phyloP scores from a whole-genome alignment of 2,329 filamentous ascomycete species.

The Colletotrichum graminicola region DNA sequence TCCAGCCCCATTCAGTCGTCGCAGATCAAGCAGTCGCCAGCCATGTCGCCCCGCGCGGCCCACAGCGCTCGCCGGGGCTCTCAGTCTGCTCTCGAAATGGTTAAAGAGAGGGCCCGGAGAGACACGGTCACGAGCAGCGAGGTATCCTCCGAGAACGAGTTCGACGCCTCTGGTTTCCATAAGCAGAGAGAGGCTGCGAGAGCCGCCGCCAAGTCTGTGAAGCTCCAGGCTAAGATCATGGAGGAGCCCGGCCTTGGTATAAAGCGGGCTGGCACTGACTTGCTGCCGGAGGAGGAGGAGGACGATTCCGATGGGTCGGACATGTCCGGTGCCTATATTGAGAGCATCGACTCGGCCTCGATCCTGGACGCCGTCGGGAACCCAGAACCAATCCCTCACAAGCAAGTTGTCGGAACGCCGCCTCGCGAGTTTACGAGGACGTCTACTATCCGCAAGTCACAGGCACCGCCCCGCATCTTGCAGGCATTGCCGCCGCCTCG shows the following conservation, averaged over 20 bases:
- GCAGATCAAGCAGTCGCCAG: constrained; percentile 67
- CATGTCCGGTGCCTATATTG: constrained; percentile 74
- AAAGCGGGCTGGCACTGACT: constrained; percentile 60
- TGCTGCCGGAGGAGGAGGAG: constrained; percentile 69
- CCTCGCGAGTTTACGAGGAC: constrained; percentile 71
- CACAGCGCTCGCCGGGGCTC: constrained; percentile 72
- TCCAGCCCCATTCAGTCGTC: constrained; percentile 86
- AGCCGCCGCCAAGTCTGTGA: constrained; percentile 66
- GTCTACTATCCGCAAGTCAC: constrained; percentile 74
- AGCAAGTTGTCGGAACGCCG: constrained; percentile 73
- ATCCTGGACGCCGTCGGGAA: constrained; percentile 76
- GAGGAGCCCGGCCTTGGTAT: constrained; percentile 60
- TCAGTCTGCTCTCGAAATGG: constrained; percentile 76
- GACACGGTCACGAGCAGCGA: constrained; percentile 87
- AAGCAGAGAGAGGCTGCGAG: constrained; percentile 72
- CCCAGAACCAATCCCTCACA: constrained; percentile 65
- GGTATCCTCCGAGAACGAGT: constrained; percentile 85
- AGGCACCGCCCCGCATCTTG: constrained; percentile 68
- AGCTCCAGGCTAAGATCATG: constrained; percentile 66
- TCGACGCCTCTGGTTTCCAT: constrained; percentile 75
- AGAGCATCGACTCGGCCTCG: constrained; percentile 77
- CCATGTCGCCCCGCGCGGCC: constrained; percentile 60
- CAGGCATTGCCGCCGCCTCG: constrained; percentile 78
- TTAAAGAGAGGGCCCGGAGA: constrained; percentile 76
- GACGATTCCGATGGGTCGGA: constrained; percentile 73